These are phyloP conservation scores for Ceriops zippeliana DNA, from an alignment of 345 rosid species.

Conservation along the genomic window DNA sequence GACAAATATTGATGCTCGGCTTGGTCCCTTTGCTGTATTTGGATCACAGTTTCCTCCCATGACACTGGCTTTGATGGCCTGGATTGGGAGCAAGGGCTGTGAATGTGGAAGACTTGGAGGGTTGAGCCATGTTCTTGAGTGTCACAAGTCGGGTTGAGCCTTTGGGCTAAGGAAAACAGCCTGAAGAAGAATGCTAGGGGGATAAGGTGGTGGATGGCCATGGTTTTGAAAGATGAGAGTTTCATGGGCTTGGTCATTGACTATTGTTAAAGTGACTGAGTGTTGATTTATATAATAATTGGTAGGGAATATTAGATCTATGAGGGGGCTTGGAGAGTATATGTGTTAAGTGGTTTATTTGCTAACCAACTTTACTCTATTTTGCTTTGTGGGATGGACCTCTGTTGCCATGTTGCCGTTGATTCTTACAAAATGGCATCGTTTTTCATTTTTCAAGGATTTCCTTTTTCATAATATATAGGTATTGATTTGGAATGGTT, in stretches of 20 bases:
- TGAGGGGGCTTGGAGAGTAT: conserved; percentile 16
- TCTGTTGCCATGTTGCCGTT: conserved; percentile 5
- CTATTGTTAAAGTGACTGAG: not conserved
- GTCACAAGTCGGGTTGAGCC: conserved; percentile 42
- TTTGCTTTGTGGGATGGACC: conserved; percentile 25
- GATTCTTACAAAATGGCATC: conserved; percentile 2
- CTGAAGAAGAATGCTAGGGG: conserved; percentile 22
- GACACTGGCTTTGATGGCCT: too few species aligned
- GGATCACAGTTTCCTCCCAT: too few species aligned
- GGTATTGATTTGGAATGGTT: conserved; percentile 10
- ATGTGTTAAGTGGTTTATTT: not conserved
- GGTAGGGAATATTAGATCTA: conserved; percentile 6
- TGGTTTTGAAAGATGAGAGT: not conserved
- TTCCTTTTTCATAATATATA: not conserved
- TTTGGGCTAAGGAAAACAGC: conserved; percentile 32
- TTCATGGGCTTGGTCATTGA: conserved; percentile 6
- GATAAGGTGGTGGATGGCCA: conserved; percentile 34
- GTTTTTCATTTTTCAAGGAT: not conserved
- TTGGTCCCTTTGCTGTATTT: too few species aligned
- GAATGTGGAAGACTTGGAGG: conserved; percentile 70
- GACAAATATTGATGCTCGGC: too few species aligned
- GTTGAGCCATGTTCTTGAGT: conserved; percentile 47
- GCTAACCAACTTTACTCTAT: too few species aligned
- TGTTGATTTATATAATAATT: conserved; percentile 16
- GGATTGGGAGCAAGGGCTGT: conserved; percentile 35